A percentile compares a stretch with the other conserved stretches of the same genome.
Evolutionary conservation across 1,284 basidiomycete genomes (phyloP).

Genomic region (Irpex sp.): DNA sequence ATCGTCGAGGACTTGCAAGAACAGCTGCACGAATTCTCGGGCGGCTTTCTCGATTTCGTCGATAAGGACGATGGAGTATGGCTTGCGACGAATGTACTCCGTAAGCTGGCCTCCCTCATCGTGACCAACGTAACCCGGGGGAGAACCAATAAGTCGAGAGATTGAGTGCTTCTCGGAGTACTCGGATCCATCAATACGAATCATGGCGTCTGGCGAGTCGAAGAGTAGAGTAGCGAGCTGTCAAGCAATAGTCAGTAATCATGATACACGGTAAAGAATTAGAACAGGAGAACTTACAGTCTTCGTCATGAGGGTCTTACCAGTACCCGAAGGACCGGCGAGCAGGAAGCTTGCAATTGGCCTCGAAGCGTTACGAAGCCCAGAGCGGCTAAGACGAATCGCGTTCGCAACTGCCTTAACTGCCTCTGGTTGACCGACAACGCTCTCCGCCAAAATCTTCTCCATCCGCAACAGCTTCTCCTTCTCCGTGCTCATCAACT

Average conservation of each 20-base stretch:
- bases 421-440: conserved; percentile 90
- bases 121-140: conserved; percentile 91
- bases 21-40: conserved; percentile 86
- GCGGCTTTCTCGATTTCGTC: conserved; percentile 92
- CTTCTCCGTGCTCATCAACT: conserved; percentile 87
- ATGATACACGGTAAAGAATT: background rate
- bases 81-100: conserved; percentile 87
- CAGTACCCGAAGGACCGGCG: conserved; percentile 90
- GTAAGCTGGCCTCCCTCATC: conserved; percentile 90
- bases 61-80: conserved; percentile 78
- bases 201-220: conserved; percentile 88
- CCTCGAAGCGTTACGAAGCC: conserved; percentile 77
- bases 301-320: conserved; percentile 87
- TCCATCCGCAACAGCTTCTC: conserved; percentile 86
- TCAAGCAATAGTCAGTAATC: conserved; percentile 18
- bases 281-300: conserved; percentile 51
- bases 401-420: conserved; percentile 90
- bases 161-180: conserved; percentile 95
- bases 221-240: conserved; percentile 86
- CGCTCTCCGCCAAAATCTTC: conserved; percentile 58
- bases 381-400: conserved; percentile 87
- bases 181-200: conserved; percentile 89
- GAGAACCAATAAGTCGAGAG: conserved; percentile 85
- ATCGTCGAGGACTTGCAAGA: conserved; percentile 94
- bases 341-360: conserved; percentile 94